Evolutionary conservation across 768 basidiomycete genomes (phyloP), one percentile per base, ranked within the genome.

Genomic region (Agaricus blazei): DNA sequence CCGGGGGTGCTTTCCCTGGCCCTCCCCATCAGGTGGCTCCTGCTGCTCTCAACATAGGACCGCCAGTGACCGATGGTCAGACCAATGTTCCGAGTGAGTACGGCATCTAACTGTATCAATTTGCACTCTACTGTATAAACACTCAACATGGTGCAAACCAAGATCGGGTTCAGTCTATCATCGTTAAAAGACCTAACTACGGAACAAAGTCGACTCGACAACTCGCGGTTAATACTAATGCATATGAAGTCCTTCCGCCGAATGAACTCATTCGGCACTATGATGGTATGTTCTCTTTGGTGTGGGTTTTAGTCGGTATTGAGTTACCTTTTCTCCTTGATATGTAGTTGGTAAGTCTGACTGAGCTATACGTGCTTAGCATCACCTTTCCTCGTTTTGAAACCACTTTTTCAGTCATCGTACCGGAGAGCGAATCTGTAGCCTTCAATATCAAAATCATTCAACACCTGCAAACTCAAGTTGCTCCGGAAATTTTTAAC

Each of bases 191-290:
- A 40, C 78, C 85, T 28, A 78, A 75, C 37, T 88, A 78, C 61
- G 89, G 87, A 23, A 76, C 72, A 3, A 9, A 44, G 19, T 15
- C 46, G 8, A 0, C 73, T 75, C 9, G 90, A 89, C 3, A 65
- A 65, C 24, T 61, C 63, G 42, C 57, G 73, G 12, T 66, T 67
- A 26, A 72, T 77, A 76, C 79, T 31, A 93, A 92, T 66, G 85
- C 85, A 50, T 92, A 89, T 60, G 65, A 64, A 41, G 80, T 81
- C 3, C 73, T 76, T 0, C 81, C 87, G 14, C 84, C 89, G 0
- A 78, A 84, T 24, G 69, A 66, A 5, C 77, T 80, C 29, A 90
- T 90, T 41, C 76, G 85, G 58, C 90, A 92, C 62, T 91, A 92
- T 62, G 89, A 93, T 65, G 84, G 90, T 87, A 64, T 58, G 84